Evolutionary conservation across 345 rosid genomes (phyloP), one percentile per base, ranked within the genome.

Genomic region (Limnanthes douglasii): DNA sequence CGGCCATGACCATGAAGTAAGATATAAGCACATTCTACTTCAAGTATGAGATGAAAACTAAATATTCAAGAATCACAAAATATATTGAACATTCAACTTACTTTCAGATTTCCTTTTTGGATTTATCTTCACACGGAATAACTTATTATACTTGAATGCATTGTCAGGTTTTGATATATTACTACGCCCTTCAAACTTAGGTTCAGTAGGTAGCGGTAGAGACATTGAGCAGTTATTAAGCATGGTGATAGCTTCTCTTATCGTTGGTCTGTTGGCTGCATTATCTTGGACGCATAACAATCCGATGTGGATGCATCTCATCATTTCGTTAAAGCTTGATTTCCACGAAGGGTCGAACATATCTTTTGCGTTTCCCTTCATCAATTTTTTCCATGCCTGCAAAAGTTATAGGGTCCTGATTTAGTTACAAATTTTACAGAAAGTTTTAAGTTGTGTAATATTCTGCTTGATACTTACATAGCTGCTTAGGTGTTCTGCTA

Each of bases 221-320:
- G 40, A 11, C 1, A 53, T 37, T 0, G 71, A 66, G 11, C 24
- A 41, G 23, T 49, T 56, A 17, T 45, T 56, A 10, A 64, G 72
- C 66, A 56, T 53, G 2, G 60, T 53, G 21, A 57, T 43, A 1
- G 64, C 24, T 0, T 25, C 18, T 37, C 59, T 49, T 70, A 72
- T 62, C n/a, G 65, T 43, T 5, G 75, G 80, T 19, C 63, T 64
- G 3, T 31, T 43, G 11, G 50, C 40, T 27, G 48, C 57, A 6
- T 72, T 66, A 46, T 64, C 80, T 29, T 68, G 69, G 30, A 64
- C 58, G 25, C 79, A 72, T 13, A 67, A 26, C 13, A 64, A 43
- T 3, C 61, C 69, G 0, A 72, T 44, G 14, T 72, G 72, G 5
- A 64, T 61, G 50, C 69, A 72, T 36, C 75, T 65, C 0, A 35